phyloP scores from a whole-genome alignment of 495 filamentous ascomycete genomes.

The Penicillium maclennaniae region DNA sequence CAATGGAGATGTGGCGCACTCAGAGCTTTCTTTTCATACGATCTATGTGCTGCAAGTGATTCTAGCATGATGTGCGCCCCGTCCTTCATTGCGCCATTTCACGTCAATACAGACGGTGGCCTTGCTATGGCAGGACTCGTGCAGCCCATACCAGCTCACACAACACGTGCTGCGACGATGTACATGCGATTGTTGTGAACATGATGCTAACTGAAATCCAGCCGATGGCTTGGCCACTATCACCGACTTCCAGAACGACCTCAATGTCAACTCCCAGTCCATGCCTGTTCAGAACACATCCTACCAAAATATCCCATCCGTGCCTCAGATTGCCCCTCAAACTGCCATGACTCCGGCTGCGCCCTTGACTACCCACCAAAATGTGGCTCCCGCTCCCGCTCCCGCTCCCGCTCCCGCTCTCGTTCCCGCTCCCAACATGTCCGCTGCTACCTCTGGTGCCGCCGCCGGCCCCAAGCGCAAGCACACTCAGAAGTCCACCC shows the following conservation, averaged over 20 bases:
- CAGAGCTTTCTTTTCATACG: constrained; percentile 8
- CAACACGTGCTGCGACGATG: constrained; percentile 7
- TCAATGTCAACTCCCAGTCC: constrained; percentile 26
- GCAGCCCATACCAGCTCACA: neutral
- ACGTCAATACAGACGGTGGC: constrained; percentile 30
- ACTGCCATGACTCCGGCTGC: constrained; percentile 22
- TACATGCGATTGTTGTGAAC: constrained; percentile 2
- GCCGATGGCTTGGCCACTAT: constrained; percentile 38
- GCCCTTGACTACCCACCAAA: constrained; percentile 19
- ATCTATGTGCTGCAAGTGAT: constrained; percentile 21
- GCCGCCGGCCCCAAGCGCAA: constrained; percentile 39
- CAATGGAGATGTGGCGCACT: constrained; percentile 12
- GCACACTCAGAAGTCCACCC: constrained; percentile 30
- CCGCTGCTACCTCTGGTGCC: constrained; percentile 14
- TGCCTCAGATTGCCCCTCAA: constrained; percentile 18
- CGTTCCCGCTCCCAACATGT: constrained; percentile 13
- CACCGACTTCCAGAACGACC: constrained; percentile 31
- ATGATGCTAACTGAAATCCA: constrained; percentile 14
- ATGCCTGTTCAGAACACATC: constrained; percentile 29
- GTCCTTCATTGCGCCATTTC: constrained; percentile 39
- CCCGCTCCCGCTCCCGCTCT: constrained; percentile 19
- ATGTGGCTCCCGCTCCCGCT: constrained; percentile 17
- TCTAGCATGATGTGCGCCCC: constrained; percentile 21
- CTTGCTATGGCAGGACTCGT: neutral
- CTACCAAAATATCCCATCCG: constrained; percentile 23